These are phyloP conservation scores for Ceratobasidium papillatum DNA, from an alignment of 1,284 basidiomycete species.

Conservation along the genomic window DNA sequence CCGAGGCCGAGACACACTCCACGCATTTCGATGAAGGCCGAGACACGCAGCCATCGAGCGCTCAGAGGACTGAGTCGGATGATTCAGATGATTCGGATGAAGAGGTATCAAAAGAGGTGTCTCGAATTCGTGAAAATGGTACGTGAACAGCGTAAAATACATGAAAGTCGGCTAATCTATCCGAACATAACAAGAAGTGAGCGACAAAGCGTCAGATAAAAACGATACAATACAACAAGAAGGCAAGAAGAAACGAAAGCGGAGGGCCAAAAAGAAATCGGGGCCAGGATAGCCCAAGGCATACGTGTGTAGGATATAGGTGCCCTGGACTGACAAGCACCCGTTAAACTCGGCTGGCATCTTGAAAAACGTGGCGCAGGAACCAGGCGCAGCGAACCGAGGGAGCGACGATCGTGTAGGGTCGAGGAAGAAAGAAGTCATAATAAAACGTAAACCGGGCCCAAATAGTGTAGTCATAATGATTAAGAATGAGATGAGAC, in stretches of 20 bases:
- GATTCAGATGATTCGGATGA: constrained; percentile 18
- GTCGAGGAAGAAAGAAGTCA: constrained; percentile 27
- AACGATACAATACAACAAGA: constrained; percentile 27
- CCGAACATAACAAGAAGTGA: constrained; percentile 21
- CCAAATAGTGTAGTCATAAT: constrained; percentile 39
- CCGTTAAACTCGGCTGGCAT: neutral
- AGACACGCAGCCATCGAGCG: constrained; percentile 1
- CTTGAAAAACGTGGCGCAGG: neutral
- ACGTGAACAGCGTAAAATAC: constrained; percentile 25
- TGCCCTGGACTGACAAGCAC: constrained; percentile 7
- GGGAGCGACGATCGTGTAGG: constrained; percentile 11
- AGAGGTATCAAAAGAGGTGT: constrained; percentile 5
- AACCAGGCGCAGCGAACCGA: neutral
- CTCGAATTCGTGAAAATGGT: constrained; percentile 27
- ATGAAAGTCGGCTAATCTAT: constrained; percentile 25
- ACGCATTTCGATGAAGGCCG: neutral
- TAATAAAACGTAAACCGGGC: constrained; percentile 38
- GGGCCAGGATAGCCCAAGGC: constrained; percentile 11
- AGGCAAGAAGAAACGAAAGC: constrained; percentile 39
- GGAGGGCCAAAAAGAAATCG: constrained; percentile 24
- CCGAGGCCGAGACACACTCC: neutral
- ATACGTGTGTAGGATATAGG: neutral
- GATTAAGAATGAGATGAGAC: constrained; percentile 16
- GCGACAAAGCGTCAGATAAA: constrained; percentile 1
- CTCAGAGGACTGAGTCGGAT: neutral